phyloP scores from a whole-genome alignment of 179 eudicot genomes.

The Heliamphora pulchella region DNA sequence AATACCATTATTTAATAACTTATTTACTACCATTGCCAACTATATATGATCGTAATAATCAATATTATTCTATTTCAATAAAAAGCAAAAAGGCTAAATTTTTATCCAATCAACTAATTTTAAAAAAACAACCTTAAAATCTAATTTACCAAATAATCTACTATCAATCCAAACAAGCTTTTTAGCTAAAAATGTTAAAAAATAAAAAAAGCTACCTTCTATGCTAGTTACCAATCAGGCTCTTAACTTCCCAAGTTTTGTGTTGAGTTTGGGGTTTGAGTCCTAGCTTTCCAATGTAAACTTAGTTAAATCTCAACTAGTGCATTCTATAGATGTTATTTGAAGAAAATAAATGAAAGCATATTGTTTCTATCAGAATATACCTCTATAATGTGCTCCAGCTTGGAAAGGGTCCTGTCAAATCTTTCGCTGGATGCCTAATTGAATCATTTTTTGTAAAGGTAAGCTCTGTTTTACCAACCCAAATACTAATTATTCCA shows the following conservation, averaged over 20 bases:
- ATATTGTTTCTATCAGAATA: conserved; percentile 39
- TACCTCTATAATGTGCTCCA: conserved; percentile 81
- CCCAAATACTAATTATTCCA: neutral
- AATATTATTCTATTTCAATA: too few relatives aligned
- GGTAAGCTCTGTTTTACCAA: conserved; percentile 33
- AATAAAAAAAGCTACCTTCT: too few relatives aligned
- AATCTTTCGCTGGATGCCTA: conserved; percentile 63
- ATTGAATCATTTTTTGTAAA: conserved; percentile 76
- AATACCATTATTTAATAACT: too few relatives aligned
- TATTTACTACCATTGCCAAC: too few relatives aligned
- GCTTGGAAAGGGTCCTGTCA: conserved; percentile 72
- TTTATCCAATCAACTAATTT: too few relatives aligned
- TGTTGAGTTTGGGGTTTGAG: neutral
- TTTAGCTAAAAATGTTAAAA: too few relatives aligned
- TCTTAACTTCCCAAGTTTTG: neutral
- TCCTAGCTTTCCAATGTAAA: neutral
- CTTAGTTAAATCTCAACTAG: neutral
- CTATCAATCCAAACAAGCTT: too few relatives aligned
- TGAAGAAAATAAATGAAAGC: neutral
- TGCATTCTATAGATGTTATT: neutral
- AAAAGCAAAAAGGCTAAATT: too few relatives aligned
- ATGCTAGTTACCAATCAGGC: too few relatives aligned
- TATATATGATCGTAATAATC: too few relatives aligned
- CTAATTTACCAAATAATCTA: too few relatives aligned
- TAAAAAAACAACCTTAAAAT: too few relatives aligned